These are phyloP conservation scores for Russula ochroleuca DNA, from an alignment of 768 basidiomycete genomes.

Conservation along the genomic window DNA sequence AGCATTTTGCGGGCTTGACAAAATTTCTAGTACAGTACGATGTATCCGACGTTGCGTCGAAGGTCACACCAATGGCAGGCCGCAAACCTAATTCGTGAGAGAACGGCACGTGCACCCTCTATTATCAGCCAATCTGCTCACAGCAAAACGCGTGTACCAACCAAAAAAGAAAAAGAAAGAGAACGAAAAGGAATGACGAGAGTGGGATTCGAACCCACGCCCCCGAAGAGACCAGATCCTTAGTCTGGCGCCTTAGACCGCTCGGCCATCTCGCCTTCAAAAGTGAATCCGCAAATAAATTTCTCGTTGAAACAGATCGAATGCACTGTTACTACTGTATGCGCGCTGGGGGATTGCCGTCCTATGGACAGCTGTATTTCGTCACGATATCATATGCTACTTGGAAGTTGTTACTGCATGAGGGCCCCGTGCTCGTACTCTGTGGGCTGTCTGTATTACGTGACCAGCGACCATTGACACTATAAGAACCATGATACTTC, in stretches of 20 bases:
- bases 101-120: too few species aligned
- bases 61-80: too few species aligned
- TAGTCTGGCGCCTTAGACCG: conserved; percentile 88
- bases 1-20: neutral
- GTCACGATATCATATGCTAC: neutral
- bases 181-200: conserved; percentile 30
- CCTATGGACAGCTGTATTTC: too few species aligned
- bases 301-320: neutral
- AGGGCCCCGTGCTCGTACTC: neutral
- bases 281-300: neutral
- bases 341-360: neutral
- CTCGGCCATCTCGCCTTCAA: conserved; percentile 67
- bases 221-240: conserved; percentile 50
- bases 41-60: too few species aligned
- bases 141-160: too few species aligned
- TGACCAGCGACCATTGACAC: too few species aligned
- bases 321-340: too few species aligned
- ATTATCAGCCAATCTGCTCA: too few species aligned
- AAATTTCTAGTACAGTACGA: neutral
- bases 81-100: too few species aligned
- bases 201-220: conserved; percentile 53
- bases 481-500: too few species aligned
- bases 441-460: conserved; percentile 4
- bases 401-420: conserved; percentile 5
- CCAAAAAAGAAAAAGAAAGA: too few species aligned